These are phyloP conservation scores for Suillus subalutaceus DNA, from an alignment of 768 basidiomycete genomes.

Conservation along the genomic window DNA sequence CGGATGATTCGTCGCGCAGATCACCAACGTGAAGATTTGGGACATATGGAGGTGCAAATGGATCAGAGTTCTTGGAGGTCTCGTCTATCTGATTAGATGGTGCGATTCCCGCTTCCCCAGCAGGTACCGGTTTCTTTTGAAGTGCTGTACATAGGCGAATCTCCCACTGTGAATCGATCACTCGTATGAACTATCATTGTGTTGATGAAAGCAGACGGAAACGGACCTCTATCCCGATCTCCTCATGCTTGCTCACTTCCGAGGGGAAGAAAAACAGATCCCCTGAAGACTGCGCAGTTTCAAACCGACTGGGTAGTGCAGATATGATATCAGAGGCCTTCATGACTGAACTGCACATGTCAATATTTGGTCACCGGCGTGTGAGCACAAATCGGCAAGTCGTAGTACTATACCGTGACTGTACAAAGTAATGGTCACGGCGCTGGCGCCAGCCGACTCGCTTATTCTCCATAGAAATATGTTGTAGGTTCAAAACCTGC, in stretches of 20 bases:
- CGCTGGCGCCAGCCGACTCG: too few species aligned
- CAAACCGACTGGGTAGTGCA: slow-evolving; percentile 55
- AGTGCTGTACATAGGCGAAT: slow-evolving; percentile 85
- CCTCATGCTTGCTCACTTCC: slow-evolving; percentile 57
- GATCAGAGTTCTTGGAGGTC: slow-evolving; percentile 49
- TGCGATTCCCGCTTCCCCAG: slow-evolving; percentile 35
- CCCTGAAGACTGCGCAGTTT: slow-evolving; percentile 60
- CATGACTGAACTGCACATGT: slow-evolving; percentile 7
- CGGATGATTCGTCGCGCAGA: slow-evolving; percentile 57
- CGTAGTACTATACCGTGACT: too few species aligned
- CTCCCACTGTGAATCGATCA: slow-evolving; percentile 63
- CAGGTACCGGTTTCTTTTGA: slow-evolving; percentile 69
- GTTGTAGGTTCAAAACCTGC: too few species aligned
- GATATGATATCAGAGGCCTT: slow-evolving; percentile 52
- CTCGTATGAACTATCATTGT: neutral
- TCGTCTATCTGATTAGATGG: slow-evolving; percentile 26
- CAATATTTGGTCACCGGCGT: neutral
- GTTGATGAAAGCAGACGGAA: slow-evolving; percentile 8
- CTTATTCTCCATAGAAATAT: too few species aligned
- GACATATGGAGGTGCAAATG: slow-evolving; percentile 88
- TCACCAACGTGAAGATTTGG: slow-evolving; percentile 77
- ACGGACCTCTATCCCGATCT: slow-evolving; percentile 66
- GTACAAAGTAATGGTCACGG: too few species aligned
- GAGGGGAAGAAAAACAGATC: slow-evolving; percentile 84
- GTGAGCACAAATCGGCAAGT: neutral